Base-by-base conservation (phyloP, 768 basidiomycete species). In the Russula dissimulans region DNA sequence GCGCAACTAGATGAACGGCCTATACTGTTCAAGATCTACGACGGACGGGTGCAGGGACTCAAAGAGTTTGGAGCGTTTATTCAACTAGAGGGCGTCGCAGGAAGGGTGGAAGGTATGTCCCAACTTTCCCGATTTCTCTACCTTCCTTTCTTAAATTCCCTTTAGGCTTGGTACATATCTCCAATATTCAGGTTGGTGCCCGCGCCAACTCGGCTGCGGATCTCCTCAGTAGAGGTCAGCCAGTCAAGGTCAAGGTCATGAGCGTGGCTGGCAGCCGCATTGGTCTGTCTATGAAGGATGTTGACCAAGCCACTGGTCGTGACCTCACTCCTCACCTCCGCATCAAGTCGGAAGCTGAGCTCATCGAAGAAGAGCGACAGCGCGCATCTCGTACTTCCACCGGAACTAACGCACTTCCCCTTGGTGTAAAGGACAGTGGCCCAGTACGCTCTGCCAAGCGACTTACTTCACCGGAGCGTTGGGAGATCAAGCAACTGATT, bases 401-500 rank as follows among this genome's bases (percentile, higher is more conserved):
- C 4, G 94, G 95, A 29, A 83, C 92, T 34, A 99, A 99, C 67
- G 83, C 93, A 15, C 78, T 95, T 22, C 91, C 95, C 2, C 77
- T 97, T 15, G 78, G 77, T 72, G 81, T 69, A 67, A 81, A 66
- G 71, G 81, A 70, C 70, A 74, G 70, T 47, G 81, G 77, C 26
- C 80, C 81, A 9, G 79, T 85, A 15, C 83, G 85, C 36, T 90
- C 88, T 3, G 91, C 93, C 0, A 94, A 93, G 69, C 82, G 95
- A 15, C 76, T 98, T 59, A 95, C 95, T 1, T 94, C 91, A 7
- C 97, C 97, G 1, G 97, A 99, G 72, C 85, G 97, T 32, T 99
- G 97, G 94, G 97, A 99, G 76, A 95, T 99, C 73, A 97, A 98
- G 73, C 97, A 98, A 71, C 83, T 99, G 58, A 97, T 98, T 57